Evolutionary conservation across 2,329 filamentous ascomycete species (phyloP).

Genomic region (Plenodomus biglobosus): DNA sequence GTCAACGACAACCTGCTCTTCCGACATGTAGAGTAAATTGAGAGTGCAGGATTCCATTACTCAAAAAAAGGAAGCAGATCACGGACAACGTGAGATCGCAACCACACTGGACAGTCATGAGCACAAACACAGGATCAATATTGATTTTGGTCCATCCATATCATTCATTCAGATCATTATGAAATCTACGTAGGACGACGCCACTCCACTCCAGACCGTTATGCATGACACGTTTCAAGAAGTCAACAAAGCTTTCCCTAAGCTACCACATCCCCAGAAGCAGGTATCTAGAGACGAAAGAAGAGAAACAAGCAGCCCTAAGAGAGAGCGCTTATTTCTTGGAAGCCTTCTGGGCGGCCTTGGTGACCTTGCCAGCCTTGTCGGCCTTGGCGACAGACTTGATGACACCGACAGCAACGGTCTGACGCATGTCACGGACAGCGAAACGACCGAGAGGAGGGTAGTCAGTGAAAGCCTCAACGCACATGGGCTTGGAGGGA

Average conservation of each 20-base stretch:
- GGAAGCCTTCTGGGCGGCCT: slow-evolving; percentile 48
- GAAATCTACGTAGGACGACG: slow-evolving; percentile 45
- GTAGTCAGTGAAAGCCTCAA: slow-evolving; percentile 99
- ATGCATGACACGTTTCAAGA: slow-evolving; percentile 42
- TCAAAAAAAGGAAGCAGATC: no score
- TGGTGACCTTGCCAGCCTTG: slow-evolving; percentile 57
- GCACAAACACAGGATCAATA: slow-evolving; percentile 2
- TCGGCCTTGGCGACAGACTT: slow-evolving; percentile 61
- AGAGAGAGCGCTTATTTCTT: slow-evolving; percentile 46
- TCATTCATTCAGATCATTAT: slow-evolving; percentile 44
- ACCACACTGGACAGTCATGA: not conserved
- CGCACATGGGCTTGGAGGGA: slow-evolving; percentile 99
- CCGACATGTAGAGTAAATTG: no score
- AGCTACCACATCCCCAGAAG: slow-evolving; percentile 44
- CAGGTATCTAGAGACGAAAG: slow-evolving; percentile 37
- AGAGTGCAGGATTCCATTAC: no score
- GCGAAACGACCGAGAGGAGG: slow-evolving; percentile 99
- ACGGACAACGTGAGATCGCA: not conserved
- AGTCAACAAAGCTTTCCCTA: slow-evolving; percentile 43
- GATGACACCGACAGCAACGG: slow-evolving; percentile 92
- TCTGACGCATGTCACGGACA: slow-evolving; percentile 90
- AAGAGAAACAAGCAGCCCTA: slow-evolving; percentile 38
- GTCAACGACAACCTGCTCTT: not conserved
- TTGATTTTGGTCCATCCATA: slow-evolving; percentile 34
- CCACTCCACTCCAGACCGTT: slow-evolving; percentile 38